Evolutionary conservation across 179 eudicot species (phyloP).

Genomic region (Carnegiea gigantea): DNA sequence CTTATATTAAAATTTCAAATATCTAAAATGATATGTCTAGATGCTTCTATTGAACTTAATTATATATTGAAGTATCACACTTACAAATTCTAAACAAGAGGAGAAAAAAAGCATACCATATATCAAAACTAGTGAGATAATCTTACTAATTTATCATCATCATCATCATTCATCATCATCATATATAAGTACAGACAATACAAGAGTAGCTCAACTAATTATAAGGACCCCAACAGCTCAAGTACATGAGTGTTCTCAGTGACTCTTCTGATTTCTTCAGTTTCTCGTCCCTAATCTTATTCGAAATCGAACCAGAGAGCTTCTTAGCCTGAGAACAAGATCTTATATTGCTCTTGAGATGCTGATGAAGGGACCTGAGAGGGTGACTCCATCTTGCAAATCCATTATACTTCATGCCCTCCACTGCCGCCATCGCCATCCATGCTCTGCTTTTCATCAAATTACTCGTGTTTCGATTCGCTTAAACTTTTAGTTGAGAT

Average conservation of each 20-base stretch:
- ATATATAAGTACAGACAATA: neutral
- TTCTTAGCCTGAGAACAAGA: neutral
- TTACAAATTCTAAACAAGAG: too few species aligned
- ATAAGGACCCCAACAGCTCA: neutral
- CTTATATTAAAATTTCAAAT: too few species aligned
- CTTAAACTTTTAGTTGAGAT: too few species aligned
- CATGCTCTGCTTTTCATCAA: neutral
- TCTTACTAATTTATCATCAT: neutral
- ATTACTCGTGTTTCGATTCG: neutral
- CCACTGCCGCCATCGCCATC: neutral
- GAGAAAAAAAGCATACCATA: too few species aligned
- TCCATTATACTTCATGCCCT: neutral
- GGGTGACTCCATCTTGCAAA: neutral
- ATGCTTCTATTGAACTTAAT: too few species aligned
- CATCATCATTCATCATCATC: constrained; percentile 1
- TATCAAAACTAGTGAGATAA: too few species aligned
- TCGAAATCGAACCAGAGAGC: neutral
- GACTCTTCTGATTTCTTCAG: neutral
- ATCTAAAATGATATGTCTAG: too few species aligned
- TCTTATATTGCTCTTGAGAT: neutral
- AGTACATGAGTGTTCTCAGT: neutral
- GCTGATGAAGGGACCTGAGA: neutral
- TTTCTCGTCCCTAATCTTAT: neutral
- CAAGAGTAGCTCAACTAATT: neutral
- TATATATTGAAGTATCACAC: too few species aligned